phyloP scores from a whole-genome alignment of 768 basidiomycete species.

The Leucocoprinus leucothites region DNA sequence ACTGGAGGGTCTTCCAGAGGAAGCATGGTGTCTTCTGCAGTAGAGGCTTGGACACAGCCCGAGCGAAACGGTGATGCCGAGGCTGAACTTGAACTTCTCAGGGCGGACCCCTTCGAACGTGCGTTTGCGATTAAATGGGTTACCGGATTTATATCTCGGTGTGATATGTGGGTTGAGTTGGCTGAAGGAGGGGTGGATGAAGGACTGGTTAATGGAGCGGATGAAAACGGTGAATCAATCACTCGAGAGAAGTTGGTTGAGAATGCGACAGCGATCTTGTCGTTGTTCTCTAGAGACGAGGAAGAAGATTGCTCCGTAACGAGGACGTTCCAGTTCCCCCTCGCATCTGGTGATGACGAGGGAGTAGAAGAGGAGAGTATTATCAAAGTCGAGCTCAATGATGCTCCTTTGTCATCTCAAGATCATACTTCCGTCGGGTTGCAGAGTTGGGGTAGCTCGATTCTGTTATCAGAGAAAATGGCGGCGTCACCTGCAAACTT shows the following conservation, averaged over 20 bases:
- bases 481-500: conserved; percentile 43
- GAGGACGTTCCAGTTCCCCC: conserved; percentile 50
- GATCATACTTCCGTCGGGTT: conserved; percentile 82
- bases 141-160: conserved; percentile 62
- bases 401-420: conserved; percentile 56
- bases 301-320: conserved; percentile 43
- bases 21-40: not conserved
- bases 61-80: conserved; percentile 17
- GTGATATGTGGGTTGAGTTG: conserved; percentile 45
- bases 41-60: conserved; percentile 14
- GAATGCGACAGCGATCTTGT: conserved; percentile 55
- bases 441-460: conserved; percentile 82
- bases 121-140: conserved; percentile 72
- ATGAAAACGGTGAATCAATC: conserved; percentile 32
- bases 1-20: no score
- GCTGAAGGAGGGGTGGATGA: conserved; percentile 7
- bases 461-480: conserved; percentile 65
- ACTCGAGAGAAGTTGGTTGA: conserved; percentile 47
- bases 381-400: conserved; percentile 60
- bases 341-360: conserved; percentile 11
- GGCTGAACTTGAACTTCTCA: conserved; percentile 42
- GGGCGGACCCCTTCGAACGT: conserved; percentile 65
- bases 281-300: conserved; percentile 42
- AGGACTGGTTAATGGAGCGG: conserved; percentile 1
- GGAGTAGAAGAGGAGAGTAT: not conserved